These are phyloP conservation scores for Cunninghamia lanceolata DNA, from an alignment of 75 land plant genomes.

Conservation along the genomic window DNA sequence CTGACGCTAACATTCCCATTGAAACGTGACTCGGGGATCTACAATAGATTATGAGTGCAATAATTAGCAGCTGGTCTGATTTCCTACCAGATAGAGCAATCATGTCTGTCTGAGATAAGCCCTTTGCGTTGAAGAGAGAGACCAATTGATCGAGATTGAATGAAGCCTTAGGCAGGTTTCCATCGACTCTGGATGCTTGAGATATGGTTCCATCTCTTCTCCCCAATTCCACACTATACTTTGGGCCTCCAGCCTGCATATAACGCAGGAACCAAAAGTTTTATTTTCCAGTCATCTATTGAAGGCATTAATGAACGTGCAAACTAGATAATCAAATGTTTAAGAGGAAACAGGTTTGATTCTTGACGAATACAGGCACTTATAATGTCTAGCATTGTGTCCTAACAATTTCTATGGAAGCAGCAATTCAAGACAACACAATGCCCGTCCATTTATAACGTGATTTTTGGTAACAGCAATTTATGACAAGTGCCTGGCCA, in stretches of 20 bases:
- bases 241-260: conserved; percentile 48
- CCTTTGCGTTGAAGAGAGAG: conserved; percentile 32
- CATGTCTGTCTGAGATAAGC: conserved; percentile 47
- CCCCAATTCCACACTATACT: conserved; percentile 34
- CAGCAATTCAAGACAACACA: background rate
- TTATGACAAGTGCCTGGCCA: background rate
- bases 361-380: too few species aligned
- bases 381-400: background rate
- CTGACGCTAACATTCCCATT: background rate
- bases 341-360: background rate
- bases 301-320: background rate
- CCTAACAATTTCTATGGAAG: background rate
- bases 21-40: background rate
- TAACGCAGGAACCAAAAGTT: background rate
- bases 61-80: background rate
- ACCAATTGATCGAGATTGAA: conserved; percentile 35
- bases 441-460: background rate
- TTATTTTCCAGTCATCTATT: too few species aligned
- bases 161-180: conserved; percentile 39
- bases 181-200: conserved; percentile 18
- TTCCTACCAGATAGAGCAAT: conserved; percentile 60
- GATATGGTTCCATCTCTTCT: conserved; percentile 58
- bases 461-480: too few species aligned
- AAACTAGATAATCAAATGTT: background rate
- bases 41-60: background rate